These are phyloP conservation scores for Coemansia sp. DNA, from an alignment of 192 early-diverging fungal species.

Conservation along the genomic window DNA sequence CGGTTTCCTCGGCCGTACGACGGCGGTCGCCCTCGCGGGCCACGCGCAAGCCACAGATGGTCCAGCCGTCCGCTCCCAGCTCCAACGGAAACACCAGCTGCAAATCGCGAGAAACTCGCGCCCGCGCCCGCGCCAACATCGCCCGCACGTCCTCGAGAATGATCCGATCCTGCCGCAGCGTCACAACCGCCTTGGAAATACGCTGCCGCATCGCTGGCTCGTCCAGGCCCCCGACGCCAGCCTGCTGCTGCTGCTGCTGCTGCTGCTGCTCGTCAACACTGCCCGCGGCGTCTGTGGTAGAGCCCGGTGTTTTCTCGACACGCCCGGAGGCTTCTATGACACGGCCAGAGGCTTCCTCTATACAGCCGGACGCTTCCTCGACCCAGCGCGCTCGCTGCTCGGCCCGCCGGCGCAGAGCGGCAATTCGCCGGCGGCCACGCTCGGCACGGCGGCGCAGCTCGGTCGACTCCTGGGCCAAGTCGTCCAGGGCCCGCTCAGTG, in stretches of 20 bases:
- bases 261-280: not conserved
- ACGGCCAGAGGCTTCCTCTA: not conserved
- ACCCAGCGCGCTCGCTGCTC: constrained; percentile 4
- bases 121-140: constrained; percentile 33
- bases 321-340: not conserved
- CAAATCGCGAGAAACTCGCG: not conserved
- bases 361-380: constrained; percentile 14
- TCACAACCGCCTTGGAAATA: not conserved
- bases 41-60: constrained; percentile 18
- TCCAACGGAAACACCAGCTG: constrained; percentile 12
- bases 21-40: not conserved
- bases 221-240: not conserved
- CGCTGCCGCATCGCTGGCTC: not conserved
- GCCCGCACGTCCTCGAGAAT: constrained; percentile 37
- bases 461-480: too few species aligned
- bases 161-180: constrained; percentile 33
- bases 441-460: too few species aligned
- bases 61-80: constrained; percentile 13
- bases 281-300: not conserved
- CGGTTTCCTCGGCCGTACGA: constrained; percentile 5
- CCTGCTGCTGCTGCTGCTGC: not conserved
- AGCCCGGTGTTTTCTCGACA: not conserved
- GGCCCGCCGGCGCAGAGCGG: not conserved
- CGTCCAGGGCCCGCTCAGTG: too few species aligned
- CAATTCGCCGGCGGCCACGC: not conserved